Evolutionary conservation across 331 rosid species (phyloP), one percentile per base, ranked within the genome.

Genomic region (Stylosanthes scabra): DNA sequence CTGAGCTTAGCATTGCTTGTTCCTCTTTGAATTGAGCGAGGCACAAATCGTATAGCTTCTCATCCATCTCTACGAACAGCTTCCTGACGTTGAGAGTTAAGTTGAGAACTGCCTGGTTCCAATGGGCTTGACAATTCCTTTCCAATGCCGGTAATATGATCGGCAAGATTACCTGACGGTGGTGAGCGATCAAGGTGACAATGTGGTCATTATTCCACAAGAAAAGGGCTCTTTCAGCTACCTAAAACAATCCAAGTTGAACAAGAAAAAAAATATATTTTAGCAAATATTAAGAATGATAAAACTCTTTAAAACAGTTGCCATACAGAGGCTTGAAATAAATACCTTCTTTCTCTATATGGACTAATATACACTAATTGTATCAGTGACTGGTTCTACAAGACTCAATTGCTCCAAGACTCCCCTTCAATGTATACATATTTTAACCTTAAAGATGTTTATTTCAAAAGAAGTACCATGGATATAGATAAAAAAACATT

Each of bases 151-250:
- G 97, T 79, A 88, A 81, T 66, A 94, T 61, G 84, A 91, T 80
- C 11, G 99, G 97, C 75, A 94, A 75, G 80, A 94, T 85, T 80
- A 81, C 88, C 13, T 88, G 86, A 29, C 91, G 95, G 74, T 91
- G 89, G 81, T 88, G 88, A 2, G 90, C 96, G 15, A 94, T 89
- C 85, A 94, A 81, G 86, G 84, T 94, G 69, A 91, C 88, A 7
- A 91, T 84, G 63, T 89, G 90, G 69, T 89, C 99, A 1, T 94
- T 94, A 82, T 94, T 94, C 99, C 99, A 94, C 41, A 89, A 87
- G 93, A 89, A 89, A 67, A 89, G 97, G 60, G 90, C 89, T 84
- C 99, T 94, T 87, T 94, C 99, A 67, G 99, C 88, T 67, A 91
- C 99, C 99, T 94, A 91, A 58, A 85, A 79, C 50, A 84, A 78